These are phyloP conservation scores for Trypanosoma boissoni DNA, from an alignment of 208 protist genomes.

Conservation along the genomic window DNA sequence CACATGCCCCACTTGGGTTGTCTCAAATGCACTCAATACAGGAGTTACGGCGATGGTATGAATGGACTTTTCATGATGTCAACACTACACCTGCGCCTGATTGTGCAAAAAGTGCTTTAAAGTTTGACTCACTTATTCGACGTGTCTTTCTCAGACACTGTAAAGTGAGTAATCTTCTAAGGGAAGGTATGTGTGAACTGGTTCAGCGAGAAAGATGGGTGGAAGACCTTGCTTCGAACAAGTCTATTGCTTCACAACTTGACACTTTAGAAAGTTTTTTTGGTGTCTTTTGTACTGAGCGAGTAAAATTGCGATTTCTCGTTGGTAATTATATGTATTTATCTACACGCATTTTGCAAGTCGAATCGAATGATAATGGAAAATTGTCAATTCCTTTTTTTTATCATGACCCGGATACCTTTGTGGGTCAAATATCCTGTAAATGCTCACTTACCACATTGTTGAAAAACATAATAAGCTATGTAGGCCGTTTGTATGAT, in stretches of 20 bases:
- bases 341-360: slow-evolving; percentile 50
- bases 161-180: slow-evolving; percentile 52
- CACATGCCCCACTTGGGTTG: slow-evolving; percentile 54
- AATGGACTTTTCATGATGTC: slow-evolving; percentile 79
- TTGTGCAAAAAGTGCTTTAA: slow-evolving; percentile 25
- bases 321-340: slow-evolving; percentile 75
- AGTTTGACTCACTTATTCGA: slow-evolving; percentile 56
- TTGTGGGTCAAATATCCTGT: slow-evolving; percentile 67
- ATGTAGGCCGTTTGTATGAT: slow-evolving; percentile 34
- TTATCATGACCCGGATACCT: slow-evolving; percentile 41
- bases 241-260: slow-evolving; percentile 33
- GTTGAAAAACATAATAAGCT: slow-evolving; percentile 39
- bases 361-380: slow-evolving; percentile 38
- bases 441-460: slow-evolving; percentile 51
- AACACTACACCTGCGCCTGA: slow-evolving; percentile 36
- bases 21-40: slow-evolving; percentile 72
- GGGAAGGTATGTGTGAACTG: slow-evolving; percentile 49
- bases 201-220: slow-evolving; percentile 53
- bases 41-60: slow-evolving; percentile 58
- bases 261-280: slow-evolving; percentile 53
- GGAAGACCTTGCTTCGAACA: slow-evolving; percentile 22
- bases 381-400: slow-evolving; percentile 48
- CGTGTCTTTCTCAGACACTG: slow-evolving; percentile 66
- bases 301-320: slow-evolving; percentile 58
- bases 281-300: slow-evolving; percentile 46